Evolutionary conservation across 495 filamentous ascomycete genomes (phyloP).

Genomic region (Tirmania nivea): DNA sequence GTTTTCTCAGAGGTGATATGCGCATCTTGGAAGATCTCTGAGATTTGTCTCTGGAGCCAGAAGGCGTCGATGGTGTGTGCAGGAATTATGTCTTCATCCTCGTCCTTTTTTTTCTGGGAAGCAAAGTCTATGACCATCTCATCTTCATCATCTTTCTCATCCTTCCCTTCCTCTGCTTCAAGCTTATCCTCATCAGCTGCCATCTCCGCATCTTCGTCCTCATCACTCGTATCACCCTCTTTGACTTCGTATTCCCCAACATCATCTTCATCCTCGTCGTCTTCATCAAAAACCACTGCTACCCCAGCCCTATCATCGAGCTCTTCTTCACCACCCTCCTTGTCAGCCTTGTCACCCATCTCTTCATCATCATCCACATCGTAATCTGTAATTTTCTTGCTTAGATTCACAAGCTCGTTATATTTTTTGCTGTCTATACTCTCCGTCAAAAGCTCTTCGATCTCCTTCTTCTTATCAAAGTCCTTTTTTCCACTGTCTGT

Average conservation of each 20-base stretch:
- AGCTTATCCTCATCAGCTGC: slow-evolving; percentile 27
- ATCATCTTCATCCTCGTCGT: slow-evolving; percentile 79
- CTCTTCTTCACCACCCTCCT: slow-evolving; percentile 39
- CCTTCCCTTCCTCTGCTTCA: slow-evolving; percentile 17
- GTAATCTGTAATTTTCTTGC: slow-evolving; percentile 99
- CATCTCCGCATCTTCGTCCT: slow-evolving; percentile 28
- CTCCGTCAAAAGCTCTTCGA: slow-evolving; percentile 74
- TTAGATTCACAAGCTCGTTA: slow-evolving; percentile 87
- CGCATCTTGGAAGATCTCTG: slow-evolving; percentile 65
- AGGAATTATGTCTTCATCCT: slow-evolving; percentile 43
- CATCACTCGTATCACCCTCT: slow-evolving; percentile 31
- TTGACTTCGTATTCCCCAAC: slow-evolving; percentile 53
- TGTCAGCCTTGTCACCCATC: slow-evolving; percentile 40
- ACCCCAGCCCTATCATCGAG: slow-evolving; percentile 90
- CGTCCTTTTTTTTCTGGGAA: slow-evolving; percentile 22
- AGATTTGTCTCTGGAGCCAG: slow-evolving; percentile 89
- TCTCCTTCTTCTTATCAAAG: slow-evolving; percentile 93
- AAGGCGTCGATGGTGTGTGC: slow-evolving; percentile 88
- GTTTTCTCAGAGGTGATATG: slow-evolving; percentile 83
- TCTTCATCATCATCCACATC: slow-evolving; percentile 90
- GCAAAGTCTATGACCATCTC: slow-evolving; percentile 64
- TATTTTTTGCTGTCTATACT: slow-evolving; percentile 76
- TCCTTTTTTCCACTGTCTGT: slow-evolving; percentile 67
- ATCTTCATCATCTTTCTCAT: slow-evolving; percentile 28
- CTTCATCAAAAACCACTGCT: slow-evolving; percentile 85